Evolutionary conservation across 208 protist genomes (phyloP).

Genomic region (Vickermania ingenoplastis): DNA sequence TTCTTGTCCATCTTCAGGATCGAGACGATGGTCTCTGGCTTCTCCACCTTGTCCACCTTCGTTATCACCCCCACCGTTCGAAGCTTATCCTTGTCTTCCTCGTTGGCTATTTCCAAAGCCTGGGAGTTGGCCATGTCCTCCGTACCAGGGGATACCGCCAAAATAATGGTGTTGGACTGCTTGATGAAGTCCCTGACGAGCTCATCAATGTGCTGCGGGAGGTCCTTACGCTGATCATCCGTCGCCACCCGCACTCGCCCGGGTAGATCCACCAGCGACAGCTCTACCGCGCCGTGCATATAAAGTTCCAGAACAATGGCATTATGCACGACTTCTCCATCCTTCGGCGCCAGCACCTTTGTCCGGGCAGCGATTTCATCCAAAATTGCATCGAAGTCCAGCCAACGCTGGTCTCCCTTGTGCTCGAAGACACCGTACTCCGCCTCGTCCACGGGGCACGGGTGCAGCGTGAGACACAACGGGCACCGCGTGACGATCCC

Average conservation of each 20-base stretch:
- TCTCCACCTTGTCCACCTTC: neutral
- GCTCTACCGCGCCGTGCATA: neutral
- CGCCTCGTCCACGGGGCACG: neutral
- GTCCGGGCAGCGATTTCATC: slow-evolving; percentile 5
- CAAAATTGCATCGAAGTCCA: slow-evolving; percentile 1
- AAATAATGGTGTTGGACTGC: neutral
- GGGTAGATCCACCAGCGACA: slow-evolving; percentile 11
- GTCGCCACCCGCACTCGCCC: slow-evolving; percentile 1
- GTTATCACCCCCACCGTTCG: neutral
- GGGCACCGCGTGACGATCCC: slow-evolving; percentile 95
- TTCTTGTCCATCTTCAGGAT: neutral
- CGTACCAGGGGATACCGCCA: neutral
- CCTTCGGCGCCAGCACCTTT: neutral
- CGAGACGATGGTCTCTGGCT: neutral
- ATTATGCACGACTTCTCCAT: slow-evolving; percentile 1
- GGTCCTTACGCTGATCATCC: neutral
- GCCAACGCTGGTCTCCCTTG: slow-evolving; percentile 1
- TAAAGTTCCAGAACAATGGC: slow-evolving; percentile 7
- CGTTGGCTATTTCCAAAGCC: neutral
- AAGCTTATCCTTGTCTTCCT: neutral
- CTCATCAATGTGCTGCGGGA: slow-evolving; percentile 5
- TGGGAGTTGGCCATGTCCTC: neutral
- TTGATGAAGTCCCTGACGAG: slow-evolving; percentile 5
- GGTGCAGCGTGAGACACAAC: slow-evolving; percentile 33
- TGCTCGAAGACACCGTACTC: slow-evolving; percentile 77